Percentiles rank a stretch among this genome's conserved stretches.
Conservation (phyloP, 768 basidiomycete genomes). For the Kwoniella sp. region DNA sequence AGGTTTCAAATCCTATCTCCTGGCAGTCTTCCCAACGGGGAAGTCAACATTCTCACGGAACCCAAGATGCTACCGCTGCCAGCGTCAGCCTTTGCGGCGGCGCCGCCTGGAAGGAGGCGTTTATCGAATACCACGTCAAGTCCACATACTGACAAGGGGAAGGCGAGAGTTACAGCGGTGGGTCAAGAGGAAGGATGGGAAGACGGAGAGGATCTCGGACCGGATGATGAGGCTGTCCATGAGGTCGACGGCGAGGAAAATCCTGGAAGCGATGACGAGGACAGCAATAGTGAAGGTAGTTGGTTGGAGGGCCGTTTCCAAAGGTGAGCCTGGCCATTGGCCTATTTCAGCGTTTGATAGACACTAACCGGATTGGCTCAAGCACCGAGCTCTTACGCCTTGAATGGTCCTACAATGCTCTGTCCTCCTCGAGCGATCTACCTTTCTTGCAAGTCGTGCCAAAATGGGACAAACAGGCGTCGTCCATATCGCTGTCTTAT, state of each 20-base stretch:
- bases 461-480: constrained; percentile 6
- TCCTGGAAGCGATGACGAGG: constrained; percentile 12
- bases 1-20: constrained; percentile 27
- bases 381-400: constrained; percentile 33
- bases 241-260: constrained; percentile 8
- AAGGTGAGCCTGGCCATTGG: constrained; percentile 13
- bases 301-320: constrained; percentile 42
- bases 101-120: neutral
- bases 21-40: constrained; percentile 6
- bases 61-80: constrained; percentile 38
- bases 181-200: constrained; percentile 31
- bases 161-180: neutral
- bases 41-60: constrained; percentile 33
- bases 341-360: neutral
- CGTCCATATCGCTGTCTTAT: constrained; percentile 23
- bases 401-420: constrained; percentile 32
- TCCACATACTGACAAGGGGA: neutral
- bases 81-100: constrained; percentile 14
- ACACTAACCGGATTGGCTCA: no score
- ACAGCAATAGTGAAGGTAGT: constrained; percentile 14
- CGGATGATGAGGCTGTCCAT: constrained; percentile 21
- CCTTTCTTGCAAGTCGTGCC: constrained; percentile 18
- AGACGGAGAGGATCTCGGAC: constrained; percentile 28
- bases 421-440: constrained; percentile 1
- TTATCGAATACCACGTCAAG: neutral